A percentile compares a stretch with the other conserved stretches of the same genome.
Conservation (phyloP, 495 filamentous ascomycete species). For the Neurospora tetraspora region DNA sequence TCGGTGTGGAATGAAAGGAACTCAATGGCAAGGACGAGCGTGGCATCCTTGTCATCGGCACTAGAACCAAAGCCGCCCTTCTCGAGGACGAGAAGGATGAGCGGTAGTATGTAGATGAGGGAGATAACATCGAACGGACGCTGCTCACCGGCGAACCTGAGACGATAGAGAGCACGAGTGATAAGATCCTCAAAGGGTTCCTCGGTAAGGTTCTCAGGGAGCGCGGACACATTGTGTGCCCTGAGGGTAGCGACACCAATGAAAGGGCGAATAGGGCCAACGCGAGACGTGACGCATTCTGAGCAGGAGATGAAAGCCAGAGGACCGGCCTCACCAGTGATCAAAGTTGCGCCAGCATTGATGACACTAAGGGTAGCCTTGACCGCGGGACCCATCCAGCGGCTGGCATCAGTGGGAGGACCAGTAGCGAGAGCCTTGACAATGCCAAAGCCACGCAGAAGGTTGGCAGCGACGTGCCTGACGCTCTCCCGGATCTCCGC, state of each 20-base stretch:
- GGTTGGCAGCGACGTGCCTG: slow-evolving; percentile 51
- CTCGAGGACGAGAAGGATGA: slow-evolving; percentile 64
- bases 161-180: slow-evolving; percentile 79
- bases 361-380: slow-evolving; percentile 59
- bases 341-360: slow-evolving; percentile 65
- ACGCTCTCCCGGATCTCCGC: slow-evolving; percentile 63
- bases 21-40: slow-evolving; percentile 83
- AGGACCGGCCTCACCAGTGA: slow-evolving; percentile 71
- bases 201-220: slow-evolving; percentile 58
- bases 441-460: slow-evolving; percentile 74
- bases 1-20: slow-evolving; percentile 81
- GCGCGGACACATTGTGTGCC: slow-evolving; percentile 57
- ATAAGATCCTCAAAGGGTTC: slow-evolving; percentile 80
- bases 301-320: slow-evolving; percentile 68
- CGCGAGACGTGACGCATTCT: slow-evolving; percentile 59
- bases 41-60: slow-evolving; percentile 72
- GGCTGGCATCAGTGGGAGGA: slow-evolving; percentile 70
- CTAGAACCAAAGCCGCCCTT: slow-evolving; percentile 66
- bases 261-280: slow-evolving; percentile 67
- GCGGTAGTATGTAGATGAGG: slow-evolving; percentile 74
- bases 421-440: slow-evolving; percentile 72
- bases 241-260: slow-evolving; percentile 81
- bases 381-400: slow-evolving; percentile 78
- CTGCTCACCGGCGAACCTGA: slow-evolving; percentile 86
- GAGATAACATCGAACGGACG: slow-evolving; percentile 80